Evolutionary conservation across 768 basidiomycete genomes (phyloP), one percentile per base, ranked within the genome.

Genomic region (Phanerochaete carnosa): DNA sequence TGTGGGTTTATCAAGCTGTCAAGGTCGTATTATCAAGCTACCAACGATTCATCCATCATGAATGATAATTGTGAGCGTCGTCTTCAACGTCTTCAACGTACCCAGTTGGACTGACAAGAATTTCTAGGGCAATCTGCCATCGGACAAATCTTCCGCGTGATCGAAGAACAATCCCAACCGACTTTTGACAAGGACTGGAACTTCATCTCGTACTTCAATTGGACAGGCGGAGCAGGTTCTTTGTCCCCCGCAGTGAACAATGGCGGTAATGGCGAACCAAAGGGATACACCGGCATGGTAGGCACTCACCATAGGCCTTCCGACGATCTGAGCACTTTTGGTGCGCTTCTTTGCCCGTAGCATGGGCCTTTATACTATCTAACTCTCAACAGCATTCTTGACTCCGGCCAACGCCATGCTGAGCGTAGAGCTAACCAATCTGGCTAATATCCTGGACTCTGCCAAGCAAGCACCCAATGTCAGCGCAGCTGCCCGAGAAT

Each of bases 371-470:
- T 1, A n/a, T 12, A 23, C 15, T 11, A n/a, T n/a, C 30, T 13
- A 6, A 23, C 58, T 15, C 52, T 11, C 5, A 9, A 9, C 54
- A 90, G 89, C 90, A 3, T 92, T 89, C 72, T 76, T 90, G 60
- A 88, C 85, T 0, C 86, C 90, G 2, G 90, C 88, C 7, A 92
- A 92, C 72, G 90, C 90, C 7, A 90, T 92, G 89, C 76, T 92
- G 57, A 88, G 85, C 58, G 88, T 92, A 19, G 89, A 92, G 68
- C 72, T 91, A 45, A 73, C 66, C 8, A 76, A 90, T 65, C 69
- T 92, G 29, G 87, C 85, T 0, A 72, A 77, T 15, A 77, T 92
- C 26, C 74, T 92, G 30, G 84, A 88, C 62, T 69, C 72, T 26
- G 73, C 77, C 6, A 74, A 75, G 16, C 73, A 82, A 59, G 74